A percentile compares a stretch with the other conserved stretches of the same genome.
phyloP scores from a whole-genome alignment of 805 yeast genomes.

The Candida nitratophila region DNA sequence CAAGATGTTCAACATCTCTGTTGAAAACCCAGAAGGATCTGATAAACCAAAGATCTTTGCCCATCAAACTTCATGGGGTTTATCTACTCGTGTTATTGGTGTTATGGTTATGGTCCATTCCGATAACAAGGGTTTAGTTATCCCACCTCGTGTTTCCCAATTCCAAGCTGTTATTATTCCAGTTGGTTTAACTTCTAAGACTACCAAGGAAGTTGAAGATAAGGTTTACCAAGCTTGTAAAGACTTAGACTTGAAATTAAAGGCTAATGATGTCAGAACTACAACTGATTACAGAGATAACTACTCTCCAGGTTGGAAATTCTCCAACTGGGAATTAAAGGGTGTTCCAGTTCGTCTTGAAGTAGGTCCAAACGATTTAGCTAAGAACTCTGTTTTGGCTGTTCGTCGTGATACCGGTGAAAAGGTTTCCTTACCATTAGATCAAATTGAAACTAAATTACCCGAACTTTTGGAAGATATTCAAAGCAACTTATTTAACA shows the following conservation, averaged over 20 bases:
- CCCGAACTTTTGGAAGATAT: constrained; percentile 76
- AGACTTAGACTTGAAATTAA: constrained; percentile 57
- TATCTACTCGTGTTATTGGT: constrained; percentile 97
- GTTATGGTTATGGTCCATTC: constrained; percentile 99
- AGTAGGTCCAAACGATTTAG: constrained; percentile 93
- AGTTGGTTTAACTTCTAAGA: constrained; percentile 87
- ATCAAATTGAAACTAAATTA: constrained; percentile 55
- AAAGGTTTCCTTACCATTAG: constrained; percentile 62
- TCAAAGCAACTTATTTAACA: constrained; percentile 65
- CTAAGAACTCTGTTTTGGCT: constrained; percentile 69
- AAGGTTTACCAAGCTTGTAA: constrained; percentile 65
- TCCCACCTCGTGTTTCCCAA: constrained; percentile 96
- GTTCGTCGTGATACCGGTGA: constrained; percentile 90
- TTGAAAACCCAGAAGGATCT: constrained; percentile 88
- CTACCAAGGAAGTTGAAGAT: constrained; percentile 67
- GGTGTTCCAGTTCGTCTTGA: constrained; percentile 94
- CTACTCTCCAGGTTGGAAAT: constrained; percentile 98
- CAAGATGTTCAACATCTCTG: constrained; percentile 93
- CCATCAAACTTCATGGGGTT: constrained; percentile 98
- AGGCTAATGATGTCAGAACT: constrained; percentile 61
- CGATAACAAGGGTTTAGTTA: constrained; percentile 95
- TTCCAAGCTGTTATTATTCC: constrained; percentile 90
- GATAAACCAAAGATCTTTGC: constrained; percentile 83
- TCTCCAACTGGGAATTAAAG: constrained; percentile 93
- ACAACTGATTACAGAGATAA: constrained; percentile 85